Evolutionary conservation across 2,329 filamentous ascomycete species (phyloP).

Genomic region (Dactylellina parvicollis): DNA sequence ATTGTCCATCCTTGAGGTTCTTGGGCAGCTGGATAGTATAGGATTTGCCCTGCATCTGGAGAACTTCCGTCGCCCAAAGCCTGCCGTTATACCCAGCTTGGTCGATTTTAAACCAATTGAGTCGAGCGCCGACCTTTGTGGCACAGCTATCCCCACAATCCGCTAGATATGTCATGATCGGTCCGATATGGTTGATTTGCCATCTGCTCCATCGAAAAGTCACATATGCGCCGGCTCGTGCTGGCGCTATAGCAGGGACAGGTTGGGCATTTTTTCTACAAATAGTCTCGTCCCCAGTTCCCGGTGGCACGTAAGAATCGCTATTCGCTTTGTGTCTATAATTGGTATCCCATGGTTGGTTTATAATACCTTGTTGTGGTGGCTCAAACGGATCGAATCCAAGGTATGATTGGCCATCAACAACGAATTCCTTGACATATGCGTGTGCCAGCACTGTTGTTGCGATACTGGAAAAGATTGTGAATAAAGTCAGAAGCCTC

Average conservation of each 20-base stretch:
- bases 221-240: slow-evolving; percentile 19
- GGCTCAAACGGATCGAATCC: slow-evolving; percentile 20
- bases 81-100: slow-evolving; percentile 52
- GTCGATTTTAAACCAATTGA: slow-evolving; percentile 16
- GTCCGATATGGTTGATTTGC: slow-evolving; percentile 17
- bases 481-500: background rate
- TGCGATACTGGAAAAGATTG: background rate
- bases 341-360: slow-evolving; percentile 20
- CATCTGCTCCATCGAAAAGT: slow-evolving; percentile 23
- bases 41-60: slow-evolving; percentile 17
- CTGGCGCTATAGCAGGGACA: slow-evolving; percentile 3
- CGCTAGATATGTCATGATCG: slow-evolving; percentile 12
- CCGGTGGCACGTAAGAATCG: slow-evolving; percentile 9
- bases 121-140: background rate
- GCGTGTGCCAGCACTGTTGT: background rate
- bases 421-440: slow-evolving; percentile 15
- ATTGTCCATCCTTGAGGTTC: slow-evolving; percentile 19
- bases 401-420: slow-evolving; percentile 9
- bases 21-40: slow-evolving; percentile 27
- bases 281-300: slow-evolving; percentile 7
- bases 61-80: slow-evolving; percentile 11
- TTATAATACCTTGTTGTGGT: slow-evolving; percentile 12
- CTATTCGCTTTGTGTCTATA: slow-evolving; percentile 9
- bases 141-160: slow-evolving; percentile 12
- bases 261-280: slow-evolving; percentile 17